These are phyloP conservation scores for Globisporangium paddicum DNA, from an alignment of 352 stramenopile genomes.

Conservation along the genomic window DNA sequence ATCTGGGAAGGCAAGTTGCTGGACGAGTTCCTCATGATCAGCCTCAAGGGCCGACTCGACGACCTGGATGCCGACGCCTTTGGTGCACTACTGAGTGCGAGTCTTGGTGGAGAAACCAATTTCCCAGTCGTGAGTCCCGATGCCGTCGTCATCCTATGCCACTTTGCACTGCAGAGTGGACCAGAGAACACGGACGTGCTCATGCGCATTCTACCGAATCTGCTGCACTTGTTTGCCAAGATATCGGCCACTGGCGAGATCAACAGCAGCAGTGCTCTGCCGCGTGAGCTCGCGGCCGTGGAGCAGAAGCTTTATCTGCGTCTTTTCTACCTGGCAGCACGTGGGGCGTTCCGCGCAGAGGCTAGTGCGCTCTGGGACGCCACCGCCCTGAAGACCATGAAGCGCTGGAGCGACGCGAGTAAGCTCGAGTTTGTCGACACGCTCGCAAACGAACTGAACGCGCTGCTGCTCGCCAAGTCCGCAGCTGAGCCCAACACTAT, in stretches of 20 bases:
- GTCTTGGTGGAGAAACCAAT: constrained; percentile 35
- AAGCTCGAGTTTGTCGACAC: constrained; percentile 37
- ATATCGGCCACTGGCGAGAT: constrained; percentile 11
- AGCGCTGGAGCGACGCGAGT: constrained; percentile 33
- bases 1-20: constrained; percentile 75
- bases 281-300: constrained; percentile 45
- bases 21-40: constrained; percentile 80
- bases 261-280: constrained; percentile 15
- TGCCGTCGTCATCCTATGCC: constrained; percentile 63
- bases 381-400: constrained; percentile 28
- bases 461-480: constrained; percentile 30
- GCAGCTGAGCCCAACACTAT: background rate
- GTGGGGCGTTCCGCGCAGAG: constrained; percentile 44
- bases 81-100: constrained; percentile 39
- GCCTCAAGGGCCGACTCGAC: constrained; percentile 66
- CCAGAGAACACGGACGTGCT: constrained; percentile 32
- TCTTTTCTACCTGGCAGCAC: constrained; percentile 55
- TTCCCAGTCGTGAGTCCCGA: constrained; percentile 62
- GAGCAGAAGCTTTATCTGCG: constrained; percentile 49
- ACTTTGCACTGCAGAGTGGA: constrained; percentile 51
- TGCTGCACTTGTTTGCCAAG: constrained; percentile 54
- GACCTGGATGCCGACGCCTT: constrained; percentile 53
- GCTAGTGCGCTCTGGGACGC: constrained; percentile 43
- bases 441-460: constrained; percentile 51
- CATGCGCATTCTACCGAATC: constrained; percentile 54